Evolutionary conservation across 1,284 basidiomycete genomes (phyloP).

Genomic region (Ustilago loliicola): DNA sequence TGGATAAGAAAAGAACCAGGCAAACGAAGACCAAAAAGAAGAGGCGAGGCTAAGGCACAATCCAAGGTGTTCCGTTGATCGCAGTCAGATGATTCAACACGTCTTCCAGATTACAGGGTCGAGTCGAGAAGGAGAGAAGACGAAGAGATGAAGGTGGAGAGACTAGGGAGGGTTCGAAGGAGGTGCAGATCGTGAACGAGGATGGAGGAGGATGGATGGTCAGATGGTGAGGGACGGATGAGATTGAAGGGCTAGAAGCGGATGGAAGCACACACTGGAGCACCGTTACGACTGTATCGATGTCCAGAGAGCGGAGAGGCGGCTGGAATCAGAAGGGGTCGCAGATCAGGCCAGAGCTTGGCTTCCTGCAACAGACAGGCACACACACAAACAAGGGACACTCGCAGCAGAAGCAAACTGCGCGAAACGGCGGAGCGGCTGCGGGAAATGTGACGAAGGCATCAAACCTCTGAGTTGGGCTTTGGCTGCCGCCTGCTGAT

Average conservation of each 20-base stretch:
- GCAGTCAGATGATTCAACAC: neutral
- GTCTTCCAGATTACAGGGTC: neutral
- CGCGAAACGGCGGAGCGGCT: conserved; percentile 14
- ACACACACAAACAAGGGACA: conserved; percentile 7
- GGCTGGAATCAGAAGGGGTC: neutral
- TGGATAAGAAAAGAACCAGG: neutral
- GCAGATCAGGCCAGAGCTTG: conserved; percentile 8
- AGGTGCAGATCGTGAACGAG: neutral
- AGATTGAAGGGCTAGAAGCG: neutral
- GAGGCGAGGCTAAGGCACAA: neutral
- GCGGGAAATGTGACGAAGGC: neutral
- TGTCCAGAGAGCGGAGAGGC: neutral
- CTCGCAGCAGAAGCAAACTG: neutral
- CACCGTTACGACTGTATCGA: neutral
- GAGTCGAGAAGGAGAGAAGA: neutral
- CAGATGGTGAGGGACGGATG: neutral
- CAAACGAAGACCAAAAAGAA: neutral
- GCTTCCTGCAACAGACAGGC: neutral
- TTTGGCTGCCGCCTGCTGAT: conserved; percentile 8
- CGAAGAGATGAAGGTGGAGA: conserved; percentile 7
- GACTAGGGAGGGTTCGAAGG: neutral
- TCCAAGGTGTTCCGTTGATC: neutral
- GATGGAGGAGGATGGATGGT: conserved; percentile 8
- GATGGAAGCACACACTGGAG: neutral
- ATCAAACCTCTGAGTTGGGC: neutral